These are phyloP conservation scores for Afroboletus lepidellus DNA, from an alignment of 1,284 basidiomycete genomes.

Conservation along the genomic window DNA sequence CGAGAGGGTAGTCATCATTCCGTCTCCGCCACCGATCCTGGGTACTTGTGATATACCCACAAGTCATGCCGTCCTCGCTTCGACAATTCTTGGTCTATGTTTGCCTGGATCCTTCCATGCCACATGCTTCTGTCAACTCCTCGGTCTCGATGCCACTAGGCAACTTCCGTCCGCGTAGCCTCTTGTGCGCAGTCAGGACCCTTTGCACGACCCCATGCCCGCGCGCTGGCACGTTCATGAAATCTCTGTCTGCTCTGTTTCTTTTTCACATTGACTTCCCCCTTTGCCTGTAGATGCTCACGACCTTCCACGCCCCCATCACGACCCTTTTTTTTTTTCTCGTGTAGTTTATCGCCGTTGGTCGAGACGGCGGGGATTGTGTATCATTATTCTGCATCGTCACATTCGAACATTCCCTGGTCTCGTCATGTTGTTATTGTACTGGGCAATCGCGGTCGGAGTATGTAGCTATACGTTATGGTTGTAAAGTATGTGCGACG, in stretches of 20 bases:
- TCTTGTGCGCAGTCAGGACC: constrained; percentile 4
- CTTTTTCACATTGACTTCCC: constrained; percentile 4
- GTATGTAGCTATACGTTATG: constrained; percentile 39
- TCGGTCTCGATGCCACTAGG: constrained; percentile 21
- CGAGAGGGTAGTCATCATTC: constrained; percentile 18
- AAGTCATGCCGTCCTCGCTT: constrained; percentile 20
- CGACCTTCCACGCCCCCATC: constrained; percentile 27
- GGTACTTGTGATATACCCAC: constrained; percentile 25
- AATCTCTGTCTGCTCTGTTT: constrained; percentile 4
- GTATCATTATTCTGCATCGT: constrained; percentile 37
- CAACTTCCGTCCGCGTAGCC: constrained; percentile 15
- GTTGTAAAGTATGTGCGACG: constrained; percentile 34
- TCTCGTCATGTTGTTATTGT: constrained; percentile 24
- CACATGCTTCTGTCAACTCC: constrained; percentile 26
- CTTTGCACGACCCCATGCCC: background rate
- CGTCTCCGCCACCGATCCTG: constrained; percentile 16
- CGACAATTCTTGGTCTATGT: constrained; percentile 20
- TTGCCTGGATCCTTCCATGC: constrained; percentile 26
- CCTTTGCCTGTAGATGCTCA: constrained; percentile 22
- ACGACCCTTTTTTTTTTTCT: constrained; percentile 19
- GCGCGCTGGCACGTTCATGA: constrained; percentile 11
- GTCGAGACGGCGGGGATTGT: constrained; percentile 23
- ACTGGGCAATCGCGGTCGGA: constrained; percentile 15
- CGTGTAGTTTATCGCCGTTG: constrained; percentile 31
- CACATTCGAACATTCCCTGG: constrained; percentile 26